A percentile compares a stretch with the other conserved stretches of the same genome.
Evolutionary conservation across 176 grass and related monocot species (phyloP).

Genomic region (Phoenix dactylifera): DNA sequence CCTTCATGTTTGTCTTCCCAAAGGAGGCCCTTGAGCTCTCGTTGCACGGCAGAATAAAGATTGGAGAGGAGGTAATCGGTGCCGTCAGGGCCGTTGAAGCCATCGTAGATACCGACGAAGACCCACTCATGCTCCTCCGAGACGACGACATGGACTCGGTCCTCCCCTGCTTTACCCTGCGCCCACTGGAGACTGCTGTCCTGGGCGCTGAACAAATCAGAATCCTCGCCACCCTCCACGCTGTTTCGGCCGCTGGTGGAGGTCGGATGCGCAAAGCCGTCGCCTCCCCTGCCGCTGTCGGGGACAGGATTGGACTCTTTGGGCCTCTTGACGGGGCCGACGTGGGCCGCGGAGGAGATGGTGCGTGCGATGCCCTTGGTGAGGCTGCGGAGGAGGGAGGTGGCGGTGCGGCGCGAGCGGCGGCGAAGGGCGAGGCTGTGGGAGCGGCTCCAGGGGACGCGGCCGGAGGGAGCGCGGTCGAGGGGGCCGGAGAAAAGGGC

Average conservation of each 20-base stretch:
- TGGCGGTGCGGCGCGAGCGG: slow-evolving; percentile 23
- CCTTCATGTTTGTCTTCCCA: slow-evolving; percentile 6
- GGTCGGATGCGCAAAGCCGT: background rate
- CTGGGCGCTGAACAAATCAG: background rate
- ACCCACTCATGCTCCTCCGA: slow-evolving; percentile 12
- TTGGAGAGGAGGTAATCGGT: slow-evolving; percentile 17
- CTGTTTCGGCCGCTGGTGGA: background rate
- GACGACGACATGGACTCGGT: slow-evolving; percentile 10
- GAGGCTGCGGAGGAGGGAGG: slow-evolving; percentile 12
- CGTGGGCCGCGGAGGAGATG: background rate
- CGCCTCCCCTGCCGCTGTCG: background rate
- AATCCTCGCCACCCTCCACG: background rate
- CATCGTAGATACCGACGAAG: slow-evolving; percentile 20
- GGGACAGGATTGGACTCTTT: background rate
- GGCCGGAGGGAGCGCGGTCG: slow-evolving; percentile 3
- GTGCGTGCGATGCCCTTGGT: slow-evolving; percentile 13
- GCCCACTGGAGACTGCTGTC: slow-evolving; percentile 9
- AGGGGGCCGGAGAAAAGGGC: slow-evolving; percentile 60
- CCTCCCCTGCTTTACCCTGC: slow-evolving; percentile 19
- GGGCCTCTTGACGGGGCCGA: background rate
- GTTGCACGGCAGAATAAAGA: slow-evolving; percentile 1
- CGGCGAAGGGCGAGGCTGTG: slow-evolving; percentile 37
- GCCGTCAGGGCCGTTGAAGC: slow-evolving; percentile 14
- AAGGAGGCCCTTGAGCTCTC: slow-evolving; percentile 12
- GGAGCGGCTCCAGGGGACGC: slow-evolving; percentile 52